These are phyloP conservation scores for Dothideomycetes sp. DNA, from an alignment of 2,329 filamentous ascomycete genomes.

Conservation along the genomic window DNA sequence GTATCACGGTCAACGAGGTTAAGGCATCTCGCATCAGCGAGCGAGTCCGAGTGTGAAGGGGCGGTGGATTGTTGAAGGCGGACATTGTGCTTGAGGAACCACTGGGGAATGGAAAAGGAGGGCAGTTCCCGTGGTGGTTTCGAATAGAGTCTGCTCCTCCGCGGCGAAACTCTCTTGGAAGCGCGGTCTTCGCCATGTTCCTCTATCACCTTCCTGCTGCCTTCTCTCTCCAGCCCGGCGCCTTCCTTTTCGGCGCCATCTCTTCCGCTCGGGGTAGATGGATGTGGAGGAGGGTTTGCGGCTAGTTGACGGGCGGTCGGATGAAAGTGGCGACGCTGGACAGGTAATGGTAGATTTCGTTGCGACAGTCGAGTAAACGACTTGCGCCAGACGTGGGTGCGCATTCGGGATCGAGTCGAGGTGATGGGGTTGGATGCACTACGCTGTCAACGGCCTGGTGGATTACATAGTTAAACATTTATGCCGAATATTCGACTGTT, in stretches of 20 bases:
- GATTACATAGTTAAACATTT: too few relatives aligned
- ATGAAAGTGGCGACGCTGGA: conserved; percentile 15
- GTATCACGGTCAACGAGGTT: conserved; percentile 6
- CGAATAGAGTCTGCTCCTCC: not conserved
- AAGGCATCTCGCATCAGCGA: conserved; percentile 1
- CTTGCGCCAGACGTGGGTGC: conserved; percentile 12
- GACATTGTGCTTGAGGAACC: conserved; percentile 27
- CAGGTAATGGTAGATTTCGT: conserved; percentile 4
- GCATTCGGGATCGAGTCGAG: conserved; percentile 6
- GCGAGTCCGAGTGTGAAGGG: not conserved
- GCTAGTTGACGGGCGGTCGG: conserved; percentile 9
- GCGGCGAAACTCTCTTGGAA: not conserved
- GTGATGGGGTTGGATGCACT: not conserved
- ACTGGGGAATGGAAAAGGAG: conserved; percentile 19
- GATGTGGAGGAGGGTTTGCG: not conserved
- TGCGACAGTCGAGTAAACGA: conserved; percentile 10
- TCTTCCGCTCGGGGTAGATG: not conserved
- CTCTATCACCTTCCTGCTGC: not conserved
- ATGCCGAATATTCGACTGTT: too few relatives aligned
- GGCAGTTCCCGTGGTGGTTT: conserved; percentile 4
- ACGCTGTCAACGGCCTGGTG: too few relatives aligned
- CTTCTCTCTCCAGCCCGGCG: not conserved
- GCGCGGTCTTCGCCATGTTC: too few relatives aligned
- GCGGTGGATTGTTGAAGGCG: conserved; percentile 11
- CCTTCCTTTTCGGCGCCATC: not conserved